A percentile compares a stretch with the other conserved stretches of the same genome.
Conservation (phyloP, 192 early-diverging fungal species). For the Piromyces sp. region DNA sequence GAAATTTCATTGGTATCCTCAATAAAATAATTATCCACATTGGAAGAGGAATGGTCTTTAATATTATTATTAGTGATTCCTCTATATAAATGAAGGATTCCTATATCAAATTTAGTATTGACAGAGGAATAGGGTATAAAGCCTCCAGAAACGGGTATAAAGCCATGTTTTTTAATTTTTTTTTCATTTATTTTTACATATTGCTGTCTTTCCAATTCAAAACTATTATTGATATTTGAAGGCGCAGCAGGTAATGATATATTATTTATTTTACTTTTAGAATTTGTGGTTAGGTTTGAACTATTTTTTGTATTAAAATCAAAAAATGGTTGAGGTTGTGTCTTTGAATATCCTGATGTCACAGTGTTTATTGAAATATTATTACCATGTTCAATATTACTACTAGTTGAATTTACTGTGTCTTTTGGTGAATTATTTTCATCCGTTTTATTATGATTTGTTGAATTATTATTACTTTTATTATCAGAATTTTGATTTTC, state of each 20-base stretch:
- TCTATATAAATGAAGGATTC: not conserved
- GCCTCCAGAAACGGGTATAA: not conserved
- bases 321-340: too few relatives aligned
- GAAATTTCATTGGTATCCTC: not conserved
- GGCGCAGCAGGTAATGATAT: not conserved
- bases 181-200: not conserved
- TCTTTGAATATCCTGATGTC: too few relatives aligned
- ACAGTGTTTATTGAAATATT: too few relatives aligned
- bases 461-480: not conserved
- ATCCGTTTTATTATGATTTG: too few relatives aligned
- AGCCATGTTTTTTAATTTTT: not conserved
- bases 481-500: not conserved
- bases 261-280: not conserved
- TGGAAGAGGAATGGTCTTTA: not conserved
- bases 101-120: not conserved
- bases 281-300: not conserved
- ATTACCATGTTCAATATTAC: too few relatives aligned
- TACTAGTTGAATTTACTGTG: too few relatives aligned
- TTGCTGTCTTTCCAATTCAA: not conserved
- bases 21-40: not conserved
- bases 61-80: not conserved
- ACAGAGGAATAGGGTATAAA: not conserved
- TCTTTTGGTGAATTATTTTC: too few relatives aligned
- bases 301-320: too few relatives aligned
- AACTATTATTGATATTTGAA: not conserved